Conservation (phyloP, 768 basidiomycete species). For the Serendipita sp. region DNA sequence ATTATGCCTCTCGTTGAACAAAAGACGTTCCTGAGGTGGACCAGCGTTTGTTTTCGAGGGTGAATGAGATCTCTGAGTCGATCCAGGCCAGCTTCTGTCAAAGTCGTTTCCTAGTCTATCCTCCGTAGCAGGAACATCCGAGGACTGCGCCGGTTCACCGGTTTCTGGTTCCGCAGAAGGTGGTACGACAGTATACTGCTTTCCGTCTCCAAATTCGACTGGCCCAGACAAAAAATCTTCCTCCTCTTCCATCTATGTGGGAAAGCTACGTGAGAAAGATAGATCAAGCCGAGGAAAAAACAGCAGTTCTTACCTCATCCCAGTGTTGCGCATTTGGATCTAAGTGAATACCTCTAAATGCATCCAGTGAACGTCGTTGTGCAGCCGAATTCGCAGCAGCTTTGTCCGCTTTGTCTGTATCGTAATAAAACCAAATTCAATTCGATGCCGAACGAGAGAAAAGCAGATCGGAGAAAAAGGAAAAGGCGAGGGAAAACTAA, state of each 20-base stretch:
- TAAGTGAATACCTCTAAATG: conserved; percentile 85
- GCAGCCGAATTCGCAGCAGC: conserved; percentile 37
- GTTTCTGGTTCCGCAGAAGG: conserved; percentile 11
- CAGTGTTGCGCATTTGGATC: conserved; percentile 92
- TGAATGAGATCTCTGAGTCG: conserved; percentile 5
- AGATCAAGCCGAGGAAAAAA: conserved; percentile 3
- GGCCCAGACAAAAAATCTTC: conserved; percentile 77
- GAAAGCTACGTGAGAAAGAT: conserved; percentile 10
- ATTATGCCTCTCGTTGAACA: conserved; percentile 65
- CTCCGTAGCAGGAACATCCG: conserved; percentile 20
- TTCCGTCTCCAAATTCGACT: conserved; percentile 91
- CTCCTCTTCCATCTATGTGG: conserved; percentile 67
- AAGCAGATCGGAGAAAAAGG: not conserved
- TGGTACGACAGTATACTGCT: conserved; percentile 59
- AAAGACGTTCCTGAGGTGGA: conserved; percentile 35
- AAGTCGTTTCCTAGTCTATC: conserved; percentile 89
- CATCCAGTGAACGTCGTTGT: not conserved
- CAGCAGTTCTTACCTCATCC: conserved; percentile 58
- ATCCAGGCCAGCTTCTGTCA: conserved; percentile 64
- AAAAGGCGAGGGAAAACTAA: not conserved
- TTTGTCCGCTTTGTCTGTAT: conserved; percentile 38
- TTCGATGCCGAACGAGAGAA: no score
- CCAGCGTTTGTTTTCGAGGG: conserved; percentile 23
- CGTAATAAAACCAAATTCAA: not conserved
- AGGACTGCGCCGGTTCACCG: conserved; percentile 16